Conservation (phyloP, 768 basidiomycete species). For the Suillus subaureus region DNA sequence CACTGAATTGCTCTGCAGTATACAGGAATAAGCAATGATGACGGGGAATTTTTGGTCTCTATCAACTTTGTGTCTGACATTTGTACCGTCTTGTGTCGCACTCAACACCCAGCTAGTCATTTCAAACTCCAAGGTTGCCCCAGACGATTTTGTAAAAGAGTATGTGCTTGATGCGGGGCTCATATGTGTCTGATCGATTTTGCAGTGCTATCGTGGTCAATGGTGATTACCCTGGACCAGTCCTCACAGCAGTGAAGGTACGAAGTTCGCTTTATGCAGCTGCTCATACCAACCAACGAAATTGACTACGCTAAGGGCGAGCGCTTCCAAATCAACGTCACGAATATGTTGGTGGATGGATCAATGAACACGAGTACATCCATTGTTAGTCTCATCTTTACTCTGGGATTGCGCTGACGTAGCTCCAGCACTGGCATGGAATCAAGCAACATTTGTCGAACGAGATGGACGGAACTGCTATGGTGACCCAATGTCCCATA, state of each 20-base stretch:
- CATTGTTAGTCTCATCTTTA: conserved; percentile 27
- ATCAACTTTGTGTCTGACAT: not conserved
- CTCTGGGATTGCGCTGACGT: not conserved
- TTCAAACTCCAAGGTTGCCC: conserved; percentile 27
- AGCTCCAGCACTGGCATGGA: conserved; percentile 42
- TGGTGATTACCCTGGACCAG: conserved; percentile 39
- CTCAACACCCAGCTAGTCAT: conserved; percentile 24
- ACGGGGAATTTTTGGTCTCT: not conserved
- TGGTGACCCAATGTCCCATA: conserved; percentile 47
- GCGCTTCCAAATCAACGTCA: conserved; percentile 36
- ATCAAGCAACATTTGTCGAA: conserved; percentile 40
- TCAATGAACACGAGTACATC: conserved; percentile 42
- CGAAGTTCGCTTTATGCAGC: not conserved
- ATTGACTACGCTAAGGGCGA: conserved; percentile 29
- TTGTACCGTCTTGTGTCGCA: conserved; percentile 18
- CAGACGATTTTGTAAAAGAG: conserved; percentile 28
- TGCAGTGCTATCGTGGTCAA: conserved; percentile 37
- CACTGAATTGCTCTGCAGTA: not conserved
- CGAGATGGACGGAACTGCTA: conserved; percentile 45
- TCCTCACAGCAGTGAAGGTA: conserved; percentile 39
- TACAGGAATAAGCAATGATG: not conserved
- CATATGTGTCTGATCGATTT: not conserved
- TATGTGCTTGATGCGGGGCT: not conserved
- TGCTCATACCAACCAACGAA: not conserved
- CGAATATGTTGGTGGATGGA: conserved; percentile 37